phyloP scores from a whole-genome alignment of 1,284 basidiomycete genomes.

The Malassezia brasiliensis region DNA sequence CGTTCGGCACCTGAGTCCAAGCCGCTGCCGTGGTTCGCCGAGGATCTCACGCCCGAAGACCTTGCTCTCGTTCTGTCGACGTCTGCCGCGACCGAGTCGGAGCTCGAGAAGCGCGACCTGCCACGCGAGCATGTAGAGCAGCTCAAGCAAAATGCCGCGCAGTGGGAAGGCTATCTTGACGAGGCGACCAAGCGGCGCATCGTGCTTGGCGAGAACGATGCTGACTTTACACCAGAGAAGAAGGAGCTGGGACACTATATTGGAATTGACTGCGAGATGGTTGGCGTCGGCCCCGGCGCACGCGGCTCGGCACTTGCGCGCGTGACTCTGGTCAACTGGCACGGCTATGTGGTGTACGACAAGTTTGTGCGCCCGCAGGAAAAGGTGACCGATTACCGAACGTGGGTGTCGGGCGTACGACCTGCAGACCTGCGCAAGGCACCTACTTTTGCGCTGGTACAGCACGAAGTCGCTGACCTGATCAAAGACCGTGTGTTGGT shows the following conservation, averaged over 20 bases:
- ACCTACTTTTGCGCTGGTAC: constrained; percentile 68
- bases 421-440: constrained; percentile 63
- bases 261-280: constrained; percentile 94
- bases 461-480: constrained; percentile 67
- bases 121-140: neutral
- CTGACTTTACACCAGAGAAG: constrained; percentile 20
- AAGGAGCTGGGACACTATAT: constrained; percentile 54
- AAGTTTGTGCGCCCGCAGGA: constrained; percentile 79
- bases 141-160: constrained; percentile 6
- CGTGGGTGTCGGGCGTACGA: constrained; percentile 78
- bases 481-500: constrained; percentile 74
- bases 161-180: constrained; percentile 32
- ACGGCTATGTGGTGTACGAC: constrained; percentile 71
- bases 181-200: constrained; percentile 25
- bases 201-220: constrained; percentile 27
- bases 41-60: constrained; percentile 38
- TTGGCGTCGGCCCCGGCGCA: constrained; percentile 76
- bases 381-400: constrained; percentile 84
- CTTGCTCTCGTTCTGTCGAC: constrained; percentile 26
- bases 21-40: constrained; percentile 39
- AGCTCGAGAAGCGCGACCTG: neutral
- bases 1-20: neutral
- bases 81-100: neutral
- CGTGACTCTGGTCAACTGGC: constrained; percentile 82
- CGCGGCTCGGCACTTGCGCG: constrained; percentile 74